phyloP scores from a whole-genome alignment of 192 early-diverging fungal genomes.

The Umbelopsis ramanniana region DNA sequence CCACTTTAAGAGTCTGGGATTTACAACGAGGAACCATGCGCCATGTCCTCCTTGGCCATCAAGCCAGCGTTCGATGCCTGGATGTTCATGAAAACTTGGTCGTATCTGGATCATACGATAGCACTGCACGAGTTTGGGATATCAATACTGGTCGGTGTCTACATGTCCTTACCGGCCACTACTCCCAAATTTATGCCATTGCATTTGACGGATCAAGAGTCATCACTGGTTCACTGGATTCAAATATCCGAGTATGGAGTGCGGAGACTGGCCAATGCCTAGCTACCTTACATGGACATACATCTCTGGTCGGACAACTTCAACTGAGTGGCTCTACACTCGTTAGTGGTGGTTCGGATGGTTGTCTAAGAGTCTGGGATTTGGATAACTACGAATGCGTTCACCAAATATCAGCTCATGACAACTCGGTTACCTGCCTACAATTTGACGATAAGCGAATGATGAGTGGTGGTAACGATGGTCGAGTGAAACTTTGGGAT shows the following conservation, averaged over 20 bases:
- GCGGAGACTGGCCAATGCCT: slow-evolving; percentile 78
- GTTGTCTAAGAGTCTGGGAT: slow-evolving; percentile 92
- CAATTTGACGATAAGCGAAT: slow-evolving; percentile 92
- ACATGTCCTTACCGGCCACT: slow-evolving; percentile 83
- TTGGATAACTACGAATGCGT: slow-evolving; percentile 60
- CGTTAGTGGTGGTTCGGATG: slow-evolving; percentile 93
- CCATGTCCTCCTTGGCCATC: slow-evolving; percentile 86
- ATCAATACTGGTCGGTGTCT: slow-evolving; percentile 70
- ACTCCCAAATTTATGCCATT: slow-evolving; percentile 94
- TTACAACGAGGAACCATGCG: slow-evolving; percentile 68
- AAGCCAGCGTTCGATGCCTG: slow-evolving; percentile 88
- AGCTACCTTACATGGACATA: slow-evolving; percentile 87
- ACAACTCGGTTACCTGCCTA: slow-evolving; percentile 95
- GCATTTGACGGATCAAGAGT: slow-evolving; percentile 85
- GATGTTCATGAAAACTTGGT: slow-evolving; percentile 83
- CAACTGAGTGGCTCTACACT: slow-evolving; percentile 78
- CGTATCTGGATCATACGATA: slow-evolving; percentile 94
- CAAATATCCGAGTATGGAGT: slow-evolving; percentile 92
- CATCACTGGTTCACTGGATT: slow-evolving; percentile 91
- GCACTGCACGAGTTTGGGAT: slow-evolving; percentile 92
- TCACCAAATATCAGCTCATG: slow-evolving; percentile 67
- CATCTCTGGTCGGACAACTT: slow-evolving; percentile 91
- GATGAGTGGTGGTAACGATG: slow-evolving; percentile 89
- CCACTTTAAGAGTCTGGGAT: slow-evolving; percentile 92
- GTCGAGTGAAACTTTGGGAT: slow-evolving; percentile 96